phyloP scores from a whole-genome alignment of 148 eudicot species.

The Salicornia ramosissima region DNA sequence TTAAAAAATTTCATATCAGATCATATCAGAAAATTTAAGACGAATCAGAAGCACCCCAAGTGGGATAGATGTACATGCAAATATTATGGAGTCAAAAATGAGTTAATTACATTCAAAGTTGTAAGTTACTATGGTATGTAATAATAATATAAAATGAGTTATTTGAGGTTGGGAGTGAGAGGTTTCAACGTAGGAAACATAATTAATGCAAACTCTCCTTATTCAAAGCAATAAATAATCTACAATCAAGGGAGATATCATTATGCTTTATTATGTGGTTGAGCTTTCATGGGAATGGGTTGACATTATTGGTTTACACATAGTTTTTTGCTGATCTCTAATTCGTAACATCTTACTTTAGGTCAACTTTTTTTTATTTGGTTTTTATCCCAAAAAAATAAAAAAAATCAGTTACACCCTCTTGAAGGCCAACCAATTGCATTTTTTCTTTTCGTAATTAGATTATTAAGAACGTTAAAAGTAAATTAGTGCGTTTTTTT shows the following conservation, averaged over 20 bases:
- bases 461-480: too few relatives aligned
- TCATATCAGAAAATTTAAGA: too few relatives aligned
- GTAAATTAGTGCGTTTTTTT: too few relatives aligned
- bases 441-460: too few relatives aligned
- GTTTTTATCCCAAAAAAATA: too few relatives aligned
- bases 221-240: slow-evolving; percentile 17
- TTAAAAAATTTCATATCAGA: too few relatives aligned
- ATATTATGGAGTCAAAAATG: slow-evolving; percentile 24
- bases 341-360: too few relatives aligned
- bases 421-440: too few relatives aligned
- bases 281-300: neutral
- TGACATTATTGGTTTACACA: neutral
- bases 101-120: slow-evolving; percentile 26
- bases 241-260: neutral
- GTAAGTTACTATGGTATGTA: slow-evolving; percentile 30
- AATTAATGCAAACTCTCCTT: slow-evolving; percentile 19
- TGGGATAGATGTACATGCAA: too few relatives aligned
- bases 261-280: neutral
- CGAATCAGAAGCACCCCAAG: too few relatives aligned
- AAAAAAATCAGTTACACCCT: too few relatives aligned
- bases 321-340: neutral
- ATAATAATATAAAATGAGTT: slow-evolving; percentile 8
- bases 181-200: slow-evolving; percentile 27
- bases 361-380: too few relatives aligned
- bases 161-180: slow-evolving; percentile 5